Conservation (phyloP, 2,329 filamentous ascomycete species). For the Emmonsiellopsis sp. region DNA sequence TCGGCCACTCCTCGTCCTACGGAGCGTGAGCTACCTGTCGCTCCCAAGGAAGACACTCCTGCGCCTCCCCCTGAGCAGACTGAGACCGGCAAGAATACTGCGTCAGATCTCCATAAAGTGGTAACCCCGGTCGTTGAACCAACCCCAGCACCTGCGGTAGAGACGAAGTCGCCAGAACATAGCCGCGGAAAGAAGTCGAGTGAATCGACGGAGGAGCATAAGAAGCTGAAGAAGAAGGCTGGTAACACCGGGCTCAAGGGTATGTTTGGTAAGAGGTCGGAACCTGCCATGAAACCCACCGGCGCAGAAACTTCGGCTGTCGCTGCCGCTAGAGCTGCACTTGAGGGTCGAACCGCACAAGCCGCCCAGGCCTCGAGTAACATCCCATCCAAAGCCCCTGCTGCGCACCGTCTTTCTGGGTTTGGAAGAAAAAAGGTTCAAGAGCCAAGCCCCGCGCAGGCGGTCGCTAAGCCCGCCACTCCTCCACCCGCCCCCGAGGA, state of each 20-base stretch:
- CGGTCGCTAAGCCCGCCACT: conserved; percentile 6
- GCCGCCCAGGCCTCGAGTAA: conserved; percentile 19
- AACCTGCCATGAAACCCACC: conserved; percentile 24
- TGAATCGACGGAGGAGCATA: conserved; percentile 24
- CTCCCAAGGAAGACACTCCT: conserved; percentile 22
- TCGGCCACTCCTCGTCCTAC: conserved; percentile 14
- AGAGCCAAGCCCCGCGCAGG: conserved; percentile 1
- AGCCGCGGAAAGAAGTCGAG: conserved; percentile 23
- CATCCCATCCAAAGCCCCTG: conserved; percentile 10
- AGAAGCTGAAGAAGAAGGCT: conserved; percentile 37
- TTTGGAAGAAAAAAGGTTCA: conserved; percentile 28
- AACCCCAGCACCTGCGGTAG: conserved; percentile 3
- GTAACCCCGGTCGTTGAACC: conserved; percentile 6
- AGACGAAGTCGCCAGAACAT: conserved; percentile 14
- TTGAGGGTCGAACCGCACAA: conserved; percentile 27
- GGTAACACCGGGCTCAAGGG: conserved; percentile 33
- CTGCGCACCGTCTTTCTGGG: conserved; percentile 16
- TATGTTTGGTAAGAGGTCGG: conserved; percentile 33
- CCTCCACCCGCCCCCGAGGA: conserved; percentile 8
- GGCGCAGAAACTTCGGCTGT: conserved; percentile 26
- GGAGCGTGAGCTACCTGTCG: conserved; percentile 21
- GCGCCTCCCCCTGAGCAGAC: conserved; percentile 14
- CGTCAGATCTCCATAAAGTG: conserved; percentile 12
- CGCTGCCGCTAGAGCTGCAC: conserved; percentile 33
- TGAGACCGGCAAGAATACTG: background rate